phyloP scores from a whole-genome alignment of 768 basidiomycete species.

The Tricholoma saponaceum region DNA sequence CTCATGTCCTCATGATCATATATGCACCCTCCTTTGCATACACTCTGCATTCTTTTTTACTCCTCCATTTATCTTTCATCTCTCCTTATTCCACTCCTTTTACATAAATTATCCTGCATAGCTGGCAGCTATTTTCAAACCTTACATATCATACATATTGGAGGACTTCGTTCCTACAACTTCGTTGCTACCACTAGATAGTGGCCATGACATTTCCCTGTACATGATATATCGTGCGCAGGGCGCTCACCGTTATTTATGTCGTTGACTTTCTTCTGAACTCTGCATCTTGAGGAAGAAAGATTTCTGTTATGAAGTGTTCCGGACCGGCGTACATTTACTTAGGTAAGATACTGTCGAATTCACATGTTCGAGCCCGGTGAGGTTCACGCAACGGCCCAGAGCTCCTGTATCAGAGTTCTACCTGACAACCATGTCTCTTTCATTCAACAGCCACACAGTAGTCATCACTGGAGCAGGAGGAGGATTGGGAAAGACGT shows the following conservation, averaged over 20 bases:
- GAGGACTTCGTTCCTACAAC: background rate
- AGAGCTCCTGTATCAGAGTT: background rate
- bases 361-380: slow-evolving; percentile 6
- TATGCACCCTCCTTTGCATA: slow-evolving; percentile 13
- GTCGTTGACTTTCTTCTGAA: too few relatives aligned
- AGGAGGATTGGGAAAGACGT: slow-evolving; percentile 92
- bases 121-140: background rate
- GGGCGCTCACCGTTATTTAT: background rate
- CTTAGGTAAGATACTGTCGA: slow-evolving; percentile 12
- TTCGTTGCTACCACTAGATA: slow-evolving; percentile 1
- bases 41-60: slow-evolving; percentile 7
- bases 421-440: slow-evolving; percentile 35
- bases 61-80: slow-evolving; percentile 13
- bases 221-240: slow-evolving; percentile 9
- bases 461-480: slow-evolving; percentile 95
- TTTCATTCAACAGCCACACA: slow-evolving; percentile 86
- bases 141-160: background rate
- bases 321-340: background rate
- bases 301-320: too few relatives aligned
- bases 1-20: slow-evolving; percentile 15
- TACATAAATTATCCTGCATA: slow-evolving; percentile 22
- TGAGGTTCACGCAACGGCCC: too few relatives aligned
- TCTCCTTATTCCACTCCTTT: slow-evolving; percentile 13
- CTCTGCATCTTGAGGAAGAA: too few relatives aligned
- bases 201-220: slow-evolving; percentile 24